Evolutionary conservation across 2,329 filamentous ascomycete species (phyloP), one percentile per base, ranked within the genome.

Genomic region (Pyrenochaeta sp.): DNA sequence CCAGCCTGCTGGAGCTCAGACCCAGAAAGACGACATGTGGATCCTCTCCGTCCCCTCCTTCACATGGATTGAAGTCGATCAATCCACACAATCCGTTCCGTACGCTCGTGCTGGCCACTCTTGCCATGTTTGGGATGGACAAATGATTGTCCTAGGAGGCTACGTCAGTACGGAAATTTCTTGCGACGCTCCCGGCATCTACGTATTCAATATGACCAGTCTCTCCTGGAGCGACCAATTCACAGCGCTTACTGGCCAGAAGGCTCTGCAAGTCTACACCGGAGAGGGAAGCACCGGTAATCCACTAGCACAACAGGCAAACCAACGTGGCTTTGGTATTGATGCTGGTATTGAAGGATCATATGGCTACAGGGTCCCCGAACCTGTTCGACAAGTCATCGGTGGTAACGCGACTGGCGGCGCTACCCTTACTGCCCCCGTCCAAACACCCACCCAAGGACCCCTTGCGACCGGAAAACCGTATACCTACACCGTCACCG

Each of bases 111-210:
- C 85, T 1, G 89, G 89, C 0, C 89, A 93, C 65, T 83, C 84
- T 24, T 94, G 89, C 70, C 83, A 91, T 55, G 81, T 82, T 58
- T 93, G 90, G 72, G 86, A 90, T 11, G 85, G 87, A 44, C 89
- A 93, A 68, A 91, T 95, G 85, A 77, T 94, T 50, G 79, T 87
- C 6, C 76, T 93, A 10, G 90, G 90, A 18, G 90, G 90, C 8
- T 87, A 83, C 52, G 80, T 85, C 6, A 84, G 83, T 3, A 70
- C 76, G 18, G 73, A 83, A 8, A 74, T 83, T 31, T 79, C 74
- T 3, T 90, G 87, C 65, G 87, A 90, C 55, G 80, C 73, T 11
- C 84, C 85, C 0, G 86, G 86, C 1, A 78, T 90, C 48, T 90
- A 89, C 62, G 82, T 90, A 18, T 93, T 90, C 72, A 91, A 95